Evolutionary conservation across 2,329 filamentous ascomycete species (phyloP), one percentile per base, ranked within the genome.

Genomic region (Zasmidium citrigriseum): DNA sequence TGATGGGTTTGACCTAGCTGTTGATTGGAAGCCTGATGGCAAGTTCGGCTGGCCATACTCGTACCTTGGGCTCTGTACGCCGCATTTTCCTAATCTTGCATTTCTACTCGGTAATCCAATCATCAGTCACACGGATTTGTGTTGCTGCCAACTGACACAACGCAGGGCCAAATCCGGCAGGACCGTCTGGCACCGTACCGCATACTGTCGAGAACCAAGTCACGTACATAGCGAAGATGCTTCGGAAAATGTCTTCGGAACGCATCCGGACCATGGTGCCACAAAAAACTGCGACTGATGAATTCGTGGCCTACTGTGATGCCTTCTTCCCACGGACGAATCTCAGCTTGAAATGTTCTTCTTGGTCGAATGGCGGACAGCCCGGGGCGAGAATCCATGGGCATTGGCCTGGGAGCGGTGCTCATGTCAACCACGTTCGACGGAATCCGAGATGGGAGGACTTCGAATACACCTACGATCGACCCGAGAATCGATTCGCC

Each of bases 311-410:
- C 12, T 72, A 68, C 48, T 63, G 62, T 46, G 81, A 83, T 60
- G 72, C 73, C 0, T 83, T 82, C 68, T 82, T 80, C 64, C 78
- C 79, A 0, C 77, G 76, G 14, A 83, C 80, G 2, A 81, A 82
- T 38, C 72, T 87, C 52, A 78, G 80, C 0, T 84, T 87, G 53
- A 82, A 84, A 56, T 91, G 88, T 70, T 85, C 83, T 44, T 88
- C 84, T 0, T 91, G 89, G 89, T 89, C 88, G 59, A 91, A 91
- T 59, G 85, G 88, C 12, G 85, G 85, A 0, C 75, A 75, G 4
- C 82, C 86, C 0, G 87, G 87, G 0, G 82, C 79, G 0, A 76
- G 86, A 3, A 85, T 91, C 22, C 86, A 89, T 61, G 88, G 87
- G 0, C 69, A 89, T 5, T 91, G 88, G 83, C 89, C 88, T 0